These are phyloP conservation scores for Cordyceps javanica DNA, from an alignment of 2,329 filamentous ascomycete genomes.

Conservation along the genomic window DNA sequence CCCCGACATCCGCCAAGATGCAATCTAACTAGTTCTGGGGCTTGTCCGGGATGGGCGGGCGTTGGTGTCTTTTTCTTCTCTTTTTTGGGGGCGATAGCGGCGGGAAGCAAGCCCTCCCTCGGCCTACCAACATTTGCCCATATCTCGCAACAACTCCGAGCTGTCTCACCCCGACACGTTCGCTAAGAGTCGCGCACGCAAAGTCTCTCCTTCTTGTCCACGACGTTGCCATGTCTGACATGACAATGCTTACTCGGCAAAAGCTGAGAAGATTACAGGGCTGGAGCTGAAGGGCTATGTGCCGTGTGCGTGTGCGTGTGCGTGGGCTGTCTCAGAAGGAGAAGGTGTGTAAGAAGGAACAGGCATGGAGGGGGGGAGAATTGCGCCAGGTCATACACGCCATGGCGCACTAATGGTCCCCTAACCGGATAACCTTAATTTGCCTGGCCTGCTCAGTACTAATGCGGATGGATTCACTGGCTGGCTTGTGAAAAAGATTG, in stretches of 20 bases:
- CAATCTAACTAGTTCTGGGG: constrained; percentile 4
- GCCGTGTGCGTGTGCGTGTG: no score
- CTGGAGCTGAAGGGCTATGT: no score
- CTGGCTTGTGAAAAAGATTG: not conserved
- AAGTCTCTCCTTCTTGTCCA: no score
- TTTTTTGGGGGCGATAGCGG: not conserved
- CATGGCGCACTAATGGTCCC: not conserved
- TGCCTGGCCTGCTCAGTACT: not conserved
- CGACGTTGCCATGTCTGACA: not conserved
- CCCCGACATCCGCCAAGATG: not conserved
- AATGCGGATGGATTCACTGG: not conserved
- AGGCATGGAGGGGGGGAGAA: no score
- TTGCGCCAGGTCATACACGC: no score
- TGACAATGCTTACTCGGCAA: not conserved
- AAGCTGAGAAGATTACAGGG: not conserved
- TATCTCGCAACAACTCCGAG: no score
- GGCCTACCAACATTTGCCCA: no score
- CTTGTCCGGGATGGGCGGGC: not conserved
- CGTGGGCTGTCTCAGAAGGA: no score
- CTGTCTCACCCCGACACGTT: no score
- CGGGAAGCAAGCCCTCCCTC: no score
- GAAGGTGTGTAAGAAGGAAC: not conserved
- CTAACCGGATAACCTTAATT: not conserved
- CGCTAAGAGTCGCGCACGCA: no score
- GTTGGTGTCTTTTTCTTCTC: not conserved